Base-by-base conservation (phyloP, 495 filamentous ascomycete species). In the Hypoxylon perforatum region DNA sequence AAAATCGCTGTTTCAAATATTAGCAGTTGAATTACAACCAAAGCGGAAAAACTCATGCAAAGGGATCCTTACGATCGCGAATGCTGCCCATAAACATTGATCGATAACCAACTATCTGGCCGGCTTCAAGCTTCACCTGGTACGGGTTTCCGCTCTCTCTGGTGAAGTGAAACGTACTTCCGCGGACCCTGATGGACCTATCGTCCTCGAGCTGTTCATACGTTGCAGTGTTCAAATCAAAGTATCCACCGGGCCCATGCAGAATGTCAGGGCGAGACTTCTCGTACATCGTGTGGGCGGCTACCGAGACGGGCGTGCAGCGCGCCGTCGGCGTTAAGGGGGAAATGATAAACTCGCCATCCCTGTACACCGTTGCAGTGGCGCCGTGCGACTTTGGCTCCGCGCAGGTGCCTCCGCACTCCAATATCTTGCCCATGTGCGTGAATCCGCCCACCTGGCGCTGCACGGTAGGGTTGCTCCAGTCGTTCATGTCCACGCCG, bases 401-500 rank as follows among this genome's bases (percentile, higher is more conserved):
- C 1, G 81, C 77, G 65, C 83, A 86, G 0, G 72, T 48, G 0
- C 65, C 83, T 28, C 83, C 82, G 28, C 82, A 86, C 50, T 86
- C 83, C 73, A 86, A 77, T 4, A 80, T 80, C 70, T 85, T 85
- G 17, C 83, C 83, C 81, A 85, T 83, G 63, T 84, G 80, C 15
- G 67, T 74, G 18, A 78, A 78, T 4, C 72, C 75, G 1, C 78
- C 81, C 0, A 70, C 58, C 3, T 63, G 45, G 0, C 66, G 56
- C 9, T 72, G 56, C 5, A 56, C 62, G 46, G 47, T 51, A 7
- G 67, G 49, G 10, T 54, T 63, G 8, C 14, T 53, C 53, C 54
- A 58, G 18, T 69, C 47, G 7, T 65, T 28, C 11, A 56, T 6
- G 11, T 57, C 14, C 5, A 59, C 5, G 11, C 52, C 57, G 7